phyloP scores from a whole-genome alignment of 1,284 basidiomycete species.

The Schizophyllum commune region DNA sequence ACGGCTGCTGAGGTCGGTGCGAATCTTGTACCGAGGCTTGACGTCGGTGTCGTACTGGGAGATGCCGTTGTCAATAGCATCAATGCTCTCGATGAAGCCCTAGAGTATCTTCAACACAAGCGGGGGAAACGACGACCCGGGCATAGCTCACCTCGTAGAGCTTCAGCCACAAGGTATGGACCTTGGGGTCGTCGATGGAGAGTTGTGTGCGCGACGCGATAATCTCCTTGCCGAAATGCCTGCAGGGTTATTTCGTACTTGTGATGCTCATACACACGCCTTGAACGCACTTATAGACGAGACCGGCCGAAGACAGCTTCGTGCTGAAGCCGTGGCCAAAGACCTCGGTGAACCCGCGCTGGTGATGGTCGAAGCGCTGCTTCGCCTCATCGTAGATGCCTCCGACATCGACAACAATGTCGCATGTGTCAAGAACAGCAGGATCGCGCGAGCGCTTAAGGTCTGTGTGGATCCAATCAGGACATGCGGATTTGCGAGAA shows the following conservation, averaged over 20 bases:
- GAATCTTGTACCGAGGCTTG: slow-evolving; percentile 61
- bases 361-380: slow-evolving; percentile 93
- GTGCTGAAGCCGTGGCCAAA: slow-evolving; percentile 83
- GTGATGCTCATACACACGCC: not conserved
- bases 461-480: slow-evolving; percentile 31
- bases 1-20: slow-evolving; percentile 79
- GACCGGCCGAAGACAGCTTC: slow-evolving; percentile 89
- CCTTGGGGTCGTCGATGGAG: slow-evolving; percentile 47
- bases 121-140: not conserved
- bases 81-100: slow-evolving; percentile 93
- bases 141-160: slow-evolving; percentile 63
- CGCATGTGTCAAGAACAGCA: slow-evolving; percentile 71
- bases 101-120: slow-evolving; percentile 19
- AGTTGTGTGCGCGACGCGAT: slow-evolving; percentile 60
- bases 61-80: slow-evolving; percentile 95
- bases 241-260: slow-evolving; percentile 22
- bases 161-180: slow-evolving; percentile 80
- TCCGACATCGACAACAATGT: slow-evolving; percentile 98
- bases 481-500: not conserved
- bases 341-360: slow-evolving; percentile 85
- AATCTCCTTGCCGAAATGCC: slow-evolving; percentile 91
- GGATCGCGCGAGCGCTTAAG: slow-evolving; percentile 81
- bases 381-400: slow-evolving; percentile 80
- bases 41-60: slow-evolving; percentile 62
- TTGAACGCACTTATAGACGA: slow-evolving; percentile 97